Conservation (phyloP, 2,329 filamentous ascomycete species). For the Colletotrichum zoysiae region DNA sequence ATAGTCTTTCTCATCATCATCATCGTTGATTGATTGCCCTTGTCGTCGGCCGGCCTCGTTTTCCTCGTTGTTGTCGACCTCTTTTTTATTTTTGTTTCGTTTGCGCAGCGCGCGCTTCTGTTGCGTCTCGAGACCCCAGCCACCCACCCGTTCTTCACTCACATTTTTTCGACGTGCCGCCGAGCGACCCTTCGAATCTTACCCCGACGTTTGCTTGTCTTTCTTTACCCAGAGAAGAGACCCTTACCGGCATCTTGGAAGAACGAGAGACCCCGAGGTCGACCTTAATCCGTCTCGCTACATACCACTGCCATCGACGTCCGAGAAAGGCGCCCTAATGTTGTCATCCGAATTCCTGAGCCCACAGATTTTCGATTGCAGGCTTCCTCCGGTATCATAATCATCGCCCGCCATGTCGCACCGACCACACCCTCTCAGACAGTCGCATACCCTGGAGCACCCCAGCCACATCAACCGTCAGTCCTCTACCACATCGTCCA, state of each 20-base stretch:
- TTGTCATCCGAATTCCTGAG: constrained; percentile 46
- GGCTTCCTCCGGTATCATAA: constrained; percentile 43
- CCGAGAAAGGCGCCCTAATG: constrained; percentile 45
- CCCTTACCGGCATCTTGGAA: constrained; percentile 17
- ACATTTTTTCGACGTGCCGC: constrained; percentile 15
- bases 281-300: constrained; percentile 25
- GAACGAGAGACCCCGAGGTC: constrained; percentile 20
- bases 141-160: constrained; percentile 29
- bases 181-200: constrained; percentile 28
- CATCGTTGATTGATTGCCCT: constrained; percentile 10
- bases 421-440: constrained; percentile 69
- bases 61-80: constrained; percentile 7
- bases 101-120: constrained; percentile 37
- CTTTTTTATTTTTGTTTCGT: constrained; percentile 20
- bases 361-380: constrained; percentile 44
- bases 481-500: constrained; percentile 77
- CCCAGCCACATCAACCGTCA: constrained; percentile 66
- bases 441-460: constrained; percentile 66
- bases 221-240: constrained; percentile 3
- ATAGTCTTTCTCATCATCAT: constrained; percentile 30
- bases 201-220: constrained; percentile 4
- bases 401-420: constrained; percentile 63
- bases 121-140: constrained; percentile 4
- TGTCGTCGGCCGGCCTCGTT: not conserved
- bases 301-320: constrained; percentile 29